A percentile compares a stretch with the other conserved stretches of the same genome.
Conservation (phyloP, 371 early-diverging fungal genomes). For the Mucor irregularis region DNA sequence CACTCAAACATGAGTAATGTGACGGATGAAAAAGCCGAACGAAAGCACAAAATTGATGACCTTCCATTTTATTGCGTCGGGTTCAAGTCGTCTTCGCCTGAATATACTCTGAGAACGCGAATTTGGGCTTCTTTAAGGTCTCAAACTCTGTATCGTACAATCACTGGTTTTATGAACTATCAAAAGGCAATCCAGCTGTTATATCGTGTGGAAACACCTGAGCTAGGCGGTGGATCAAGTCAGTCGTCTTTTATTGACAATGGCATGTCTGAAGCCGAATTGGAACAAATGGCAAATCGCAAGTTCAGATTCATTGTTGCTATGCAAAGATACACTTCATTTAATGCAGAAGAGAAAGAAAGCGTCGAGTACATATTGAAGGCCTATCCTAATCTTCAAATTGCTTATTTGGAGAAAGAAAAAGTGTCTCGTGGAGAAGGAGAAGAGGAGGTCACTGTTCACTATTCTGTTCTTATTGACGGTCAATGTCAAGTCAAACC, state of each 20-base stretch:
- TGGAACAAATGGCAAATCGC: conserved; percentile 67
- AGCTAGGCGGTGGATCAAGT: conserved; percentile 45
- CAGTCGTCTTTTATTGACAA: conserved; percentile 11
- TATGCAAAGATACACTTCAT: conserved; percentile 82
- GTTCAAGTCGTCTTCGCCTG: conserved; percentile 81
- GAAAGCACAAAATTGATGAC: conserved; percentile 65
- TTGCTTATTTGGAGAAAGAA: conserved; percentile 79
- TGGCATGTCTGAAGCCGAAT: conserved; percentile 49
- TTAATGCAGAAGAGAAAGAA: conserved; percentile 78
- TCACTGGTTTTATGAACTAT: conserved; percentile 91
- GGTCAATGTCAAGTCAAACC: conserved; percentile 65
- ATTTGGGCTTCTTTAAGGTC: conserved; percentile 90
- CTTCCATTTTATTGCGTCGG: conserved; percentile 82
- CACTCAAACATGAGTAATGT: conserved; percentile 5
- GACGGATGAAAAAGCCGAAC: conserved; percentile 46
- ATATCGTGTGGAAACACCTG: conserved; percentile 80
- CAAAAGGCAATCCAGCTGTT: conserved; percentile 79
- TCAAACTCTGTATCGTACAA: conserved; percentile 87
- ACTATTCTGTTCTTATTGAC: conserved; percentile 77
- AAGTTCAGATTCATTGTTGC: conserved; percentile 86
- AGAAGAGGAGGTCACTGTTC: conserved; percentile 42
- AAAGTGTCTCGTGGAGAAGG: conserved; percentile 16
- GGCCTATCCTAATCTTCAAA: conserved; percentile 78
- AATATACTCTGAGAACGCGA: conserved; percentile 82
- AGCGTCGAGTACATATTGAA: conserved; percentile 77